Evolutionary conservation across 169 alveolate species (phyloP), one percentile per base, ranked within the genome.

Genomic region (Plasmodium gallinaceum): DNA sequence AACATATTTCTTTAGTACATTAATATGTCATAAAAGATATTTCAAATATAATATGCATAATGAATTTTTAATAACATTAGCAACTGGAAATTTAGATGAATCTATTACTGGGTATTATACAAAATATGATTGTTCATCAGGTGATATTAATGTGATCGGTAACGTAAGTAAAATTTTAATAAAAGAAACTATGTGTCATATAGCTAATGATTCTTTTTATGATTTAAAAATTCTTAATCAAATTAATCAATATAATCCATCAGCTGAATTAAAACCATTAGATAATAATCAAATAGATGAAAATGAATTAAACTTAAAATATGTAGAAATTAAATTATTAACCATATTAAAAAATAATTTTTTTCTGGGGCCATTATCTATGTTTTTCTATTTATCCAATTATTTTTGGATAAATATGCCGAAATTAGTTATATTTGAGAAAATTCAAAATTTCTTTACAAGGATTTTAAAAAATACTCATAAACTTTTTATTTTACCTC

Each of bases 51-150:
- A 72, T n/a, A 9, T 78, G 42, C 68, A 22, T 64, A 70, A 75
- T 7, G 91, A 64, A 62, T 80, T 64, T 12, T 51, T 83, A 76
- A 42, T 64, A 5, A 32, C 75, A 74, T 24, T 58, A 74, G 93
- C 92, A 61, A 87, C 95, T 1, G 97, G 95, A 22, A 95, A 95
- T 58, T 94, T 91, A 75, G 97, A 93, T 51, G 97, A 95, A 74
- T 93, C 94, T 42, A 68, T 95, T 72, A 86, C 95, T 0, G 97
- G 97, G 0, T 96, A 96, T 76, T 93, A 95, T 80, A 97, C 99
- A 8, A 97, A 97, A 71, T 97, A 97, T 90, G 99, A 97, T 92
- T 96, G 98, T 91, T 92, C 97, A 42, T 90, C 98, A 16, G 98
- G 97, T 0, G 99, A 97, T 64, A 78, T 97, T 16, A 95, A 96